Percentiles rank a stretch among this genome's conserved stretches.
Evolutionary conservation across 108 stramenopile genomes (phyloP).

Genomic region (Skeletonema marinoi): DNA sequence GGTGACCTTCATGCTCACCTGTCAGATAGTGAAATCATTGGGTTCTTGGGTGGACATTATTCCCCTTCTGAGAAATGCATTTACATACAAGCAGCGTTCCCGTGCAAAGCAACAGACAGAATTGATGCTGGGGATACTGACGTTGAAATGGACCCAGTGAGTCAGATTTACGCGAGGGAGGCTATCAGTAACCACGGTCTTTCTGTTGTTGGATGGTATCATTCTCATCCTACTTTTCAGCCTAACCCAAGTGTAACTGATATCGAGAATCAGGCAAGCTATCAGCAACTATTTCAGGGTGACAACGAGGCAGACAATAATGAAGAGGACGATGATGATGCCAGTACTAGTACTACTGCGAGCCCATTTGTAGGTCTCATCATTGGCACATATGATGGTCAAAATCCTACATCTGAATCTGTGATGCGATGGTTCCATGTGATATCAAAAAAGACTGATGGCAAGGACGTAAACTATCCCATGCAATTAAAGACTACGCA

Average conservation of each 20-base stretch:
- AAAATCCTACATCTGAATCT: conserved; percentile 35
- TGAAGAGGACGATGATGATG: conserved; percentile 6
- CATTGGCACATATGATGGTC: conserved; percentile 55
- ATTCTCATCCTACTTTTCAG: conserved; percentile 36
- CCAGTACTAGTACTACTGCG: conserved; percentile 1
- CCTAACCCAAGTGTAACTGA: conserved; percentile 62
- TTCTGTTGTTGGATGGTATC: conserved; percentile 67
- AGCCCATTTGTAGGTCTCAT: conserved; percentile 61
- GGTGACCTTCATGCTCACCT: conserved; percentile 68
- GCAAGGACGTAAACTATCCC: conserved; percentile 35
- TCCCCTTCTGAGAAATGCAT: conserved; percentile 37
- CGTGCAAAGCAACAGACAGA: conserved; percentile 50
- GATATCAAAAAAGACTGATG: conserved; percentile 22
- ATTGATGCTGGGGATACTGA: conserved; percentile 57
- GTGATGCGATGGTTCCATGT: conserved; percentile 57
- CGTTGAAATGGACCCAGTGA: conserved; percentile 74
- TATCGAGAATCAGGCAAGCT: conserved; percentile 59
- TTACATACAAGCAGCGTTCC: conserved; percentile 66
- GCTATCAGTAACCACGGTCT: conserved; percentile 47
- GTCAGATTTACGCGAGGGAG: conserved; percentile 53
- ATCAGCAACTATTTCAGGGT: conserved; percentile 56
- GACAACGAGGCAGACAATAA: conserved; percentile 17
- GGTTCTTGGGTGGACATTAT: conserved; percentile 61
- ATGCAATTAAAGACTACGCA: conserved; percentile 42
- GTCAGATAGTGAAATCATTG: conserved; percentile 66